These are phyloP conservation scores for Magnaporthales sp. DNA, from an alignment of 2,329 filamentous ascomycete species.

Conservation along the genomic window DNA sequence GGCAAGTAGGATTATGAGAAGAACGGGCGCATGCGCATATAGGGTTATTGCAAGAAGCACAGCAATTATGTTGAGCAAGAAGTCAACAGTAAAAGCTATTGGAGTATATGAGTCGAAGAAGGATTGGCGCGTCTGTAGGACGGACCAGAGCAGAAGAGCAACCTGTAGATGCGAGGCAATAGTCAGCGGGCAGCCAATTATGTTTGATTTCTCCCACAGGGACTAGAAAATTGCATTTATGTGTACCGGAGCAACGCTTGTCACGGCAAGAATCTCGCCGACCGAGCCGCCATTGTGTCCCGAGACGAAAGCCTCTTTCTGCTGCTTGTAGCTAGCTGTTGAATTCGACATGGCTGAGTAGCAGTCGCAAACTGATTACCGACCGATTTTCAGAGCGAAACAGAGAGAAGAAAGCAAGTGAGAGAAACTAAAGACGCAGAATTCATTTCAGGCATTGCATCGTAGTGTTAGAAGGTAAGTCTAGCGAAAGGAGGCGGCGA, in stretches of 20 bases:
- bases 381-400: not conserved
- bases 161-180: slow-evolving; percentile 43
- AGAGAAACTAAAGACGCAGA: not conserved
- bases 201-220: not conserved
- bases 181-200: not conserved
- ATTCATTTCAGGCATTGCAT: not conserved
- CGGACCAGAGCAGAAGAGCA: slow-evolving; percentile 78
- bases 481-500: not conserved
- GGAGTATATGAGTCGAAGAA: slow-evolving; percentile 73
- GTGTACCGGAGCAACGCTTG: slow-evolving; percentile 74
- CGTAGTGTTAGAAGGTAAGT: not conserved
- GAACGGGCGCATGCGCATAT: slow-evolving; percentile 65
- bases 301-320: slow-evolving; percentile 94
- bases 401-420: not conserved
- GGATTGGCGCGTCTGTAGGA: slow-evolving; percentile 71
- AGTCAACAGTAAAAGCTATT: slow-evolving; percentile 66
- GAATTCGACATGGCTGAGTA: slow-evolving; percentile 24
- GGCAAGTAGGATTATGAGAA: slow-evolving; percentile 67
- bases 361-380: not conserved
- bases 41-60: slow-evolving; percentile 80
- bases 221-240: not conserved
- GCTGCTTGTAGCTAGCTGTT: slow-evolving; percentile 66
- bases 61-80: slow-evolving; percentile 74
- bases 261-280: slow-evolving; percentile 79
- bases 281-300: slow-evolving; percentile 78